Evolutionary conservation across 108 stramenopile species (phyloP).

Genomic region (Nitzschia sp.): DNA sequence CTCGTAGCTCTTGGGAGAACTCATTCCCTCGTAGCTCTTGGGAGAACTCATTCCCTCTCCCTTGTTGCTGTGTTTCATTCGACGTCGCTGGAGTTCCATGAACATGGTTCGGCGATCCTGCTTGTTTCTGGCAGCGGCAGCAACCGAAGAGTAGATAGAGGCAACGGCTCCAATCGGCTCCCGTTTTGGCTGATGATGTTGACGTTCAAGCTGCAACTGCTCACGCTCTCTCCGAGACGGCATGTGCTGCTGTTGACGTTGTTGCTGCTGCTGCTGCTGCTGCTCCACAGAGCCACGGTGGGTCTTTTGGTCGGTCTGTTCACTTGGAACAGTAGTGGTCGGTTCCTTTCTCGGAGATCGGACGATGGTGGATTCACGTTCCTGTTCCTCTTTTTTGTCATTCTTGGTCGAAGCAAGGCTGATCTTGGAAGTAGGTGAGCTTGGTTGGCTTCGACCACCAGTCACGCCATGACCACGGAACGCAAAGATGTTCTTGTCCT

Average conservation of each 20-base stretch:
- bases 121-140: not conserved
- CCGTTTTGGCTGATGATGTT: too few species aligned
- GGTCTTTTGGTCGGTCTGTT: too few species aligned
- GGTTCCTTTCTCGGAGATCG: not conserved
- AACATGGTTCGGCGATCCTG: constrained; percentile 6
- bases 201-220: too few species aligned
- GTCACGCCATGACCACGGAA: constrained; percentile 5
- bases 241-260: too few species aligned
- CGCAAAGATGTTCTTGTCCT: not conserved
- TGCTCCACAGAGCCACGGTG: too few species aligned
- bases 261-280: too few species aligned
- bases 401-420: too few species aligned
- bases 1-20: not conserved
- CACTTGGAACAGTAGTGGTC: not conserved
- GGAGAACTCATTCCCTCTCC: not conserved
- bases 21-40: not conserved
- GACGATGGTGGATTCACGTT: too few species aligned
- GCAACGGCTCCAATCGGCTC: too few species aligned
- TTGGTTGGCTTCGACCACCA: not conserved
- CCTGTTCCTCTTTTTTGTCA: too few species aligned
- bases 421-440: too few species aligned
- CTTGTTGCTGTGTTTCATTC: constrained; percentile 9
- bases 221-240: too few species aligned
- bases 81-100: constrained; percentile 12
- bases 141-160: constrained; percentile 9